Percentiles rank a stretch among this genome's conserved stretches.
Conservation (phyloP, 2,329 filamentous ascomycete species). For the Chrysoporthe puriensis region DNA sequence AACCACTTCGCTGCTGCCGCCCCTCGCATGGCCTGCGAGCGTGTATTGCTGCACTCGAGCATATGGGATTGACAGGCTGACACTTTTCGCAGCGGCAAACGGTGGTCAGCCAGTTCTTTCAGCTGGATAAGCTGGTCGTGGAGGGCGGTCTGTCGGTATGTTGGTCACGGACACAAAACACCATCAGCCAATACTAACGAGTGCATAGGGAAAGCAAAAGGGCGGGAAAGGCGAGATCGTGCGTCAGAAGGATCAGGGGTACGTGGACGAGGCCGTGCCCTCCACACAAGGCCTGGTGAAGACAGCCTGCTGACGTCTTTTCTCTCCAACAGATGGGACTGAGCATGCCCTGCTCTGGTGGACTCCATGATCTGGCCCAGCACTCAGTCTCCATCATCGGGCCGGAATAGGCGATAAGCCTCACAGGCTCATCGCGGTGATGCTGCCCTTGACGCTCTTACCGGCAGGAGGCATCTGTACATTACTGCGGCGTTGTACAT, state of each 20-base stretch:
- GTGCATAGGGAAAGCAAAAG: constrained; percentile 68
- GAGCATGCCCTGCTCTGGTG: not conserved
- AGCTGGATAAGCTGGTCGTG: constrained; percentile 87
- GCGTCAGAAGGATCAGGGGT: constrained; percentile 81
- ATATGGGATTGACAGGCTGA: constrained; percentile 13
- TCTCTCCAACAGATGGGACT: constrained; percentile 13
- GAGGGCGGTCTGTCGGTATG: constrained; percentile 81
- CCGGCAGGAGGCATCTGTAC: constrained; percentile 11
- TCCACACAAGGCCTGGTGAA: not conserved
- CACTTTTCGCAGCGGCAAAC: constrained; percentile 77
- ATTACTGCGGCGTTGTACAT: constrained; percentile 19
- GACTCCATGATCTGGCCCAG: not conserved
- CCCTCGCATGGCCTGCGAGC: not conserved
- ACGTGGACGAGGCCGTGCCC: constrained; percentile 39
- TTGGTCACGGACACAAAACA: constrained; percentile 28
- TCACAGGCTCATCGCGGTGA: not conserved
- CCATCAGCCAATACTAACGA: constrained; percentile 24
- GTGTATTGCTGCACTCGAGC: not conserved
- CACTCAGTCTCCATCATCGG: not conserved
- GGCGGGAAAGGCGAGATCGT: constrained; percentile 68
- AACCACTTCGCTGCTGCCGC: constrained; percentile 5
- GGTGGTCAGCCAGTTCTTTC: constrained; percentile 91
- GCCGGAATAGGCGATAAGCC: not conserved
- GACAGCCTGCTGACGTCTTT: not conserved
- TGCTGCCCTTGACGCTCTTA: not conserved